These are phyloP conservation scores for Oryza rufipogon DNA, from an alignment of 176 grass and related monocot species.

Conservation along the genomic window DNA sequence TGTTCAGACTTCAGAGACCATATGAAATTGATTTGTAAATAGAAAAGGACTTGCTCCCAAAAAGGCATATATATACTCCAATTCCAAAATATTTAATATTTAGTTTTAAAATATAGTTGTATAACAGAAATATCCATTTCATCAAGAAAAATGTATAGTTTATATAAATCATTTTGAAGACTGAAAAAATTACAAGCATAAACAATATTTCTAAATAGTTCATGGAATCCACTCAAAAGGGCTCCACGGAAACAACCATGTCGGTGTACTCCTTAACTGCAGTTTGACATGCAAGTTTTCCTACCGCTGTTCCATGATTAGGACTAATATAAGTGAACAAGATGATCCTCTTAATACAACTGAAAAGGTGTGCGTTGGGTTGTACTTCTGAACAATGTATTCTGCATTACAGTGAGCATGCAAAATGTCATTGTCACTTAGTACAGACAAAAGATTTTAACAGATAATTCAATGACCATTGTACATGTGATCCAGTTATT, in stretches of 20 bases:
- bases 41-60: background rate
- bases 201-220: background rate
- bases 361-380: background rate
- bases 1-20: conserved; percentile 8
- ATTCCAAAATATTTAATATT: background rate
- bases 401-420: background rate
- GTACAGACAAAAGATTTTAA: background rate
- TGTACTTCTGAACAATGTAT: background rate
- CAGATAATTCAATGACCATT: background rate
- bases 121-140: background rate
- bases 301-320: background rate
- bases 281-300: conserved; percentile 12
- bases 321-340: background rate
- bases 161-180: background rate
- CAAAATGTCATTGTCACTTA: background rate
- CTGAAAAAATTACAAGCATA: background rate
- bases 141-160: background rate
- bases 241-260: background rate
- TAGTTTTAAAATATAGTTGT: background rate
- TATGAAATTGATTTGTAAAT: conserved; percentile 12
- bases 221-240: background rate
- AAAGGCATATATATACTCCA: background rate
- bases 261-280: background rate
- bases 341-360: background rate
- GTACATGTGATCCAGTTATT: background rate